Percentiles rank a stretch among this genome's conserved stretches.
Evolutionary conservation across 139 green algal species (phyloP).

Genomic region (Micractinium conductrix): DNA sequence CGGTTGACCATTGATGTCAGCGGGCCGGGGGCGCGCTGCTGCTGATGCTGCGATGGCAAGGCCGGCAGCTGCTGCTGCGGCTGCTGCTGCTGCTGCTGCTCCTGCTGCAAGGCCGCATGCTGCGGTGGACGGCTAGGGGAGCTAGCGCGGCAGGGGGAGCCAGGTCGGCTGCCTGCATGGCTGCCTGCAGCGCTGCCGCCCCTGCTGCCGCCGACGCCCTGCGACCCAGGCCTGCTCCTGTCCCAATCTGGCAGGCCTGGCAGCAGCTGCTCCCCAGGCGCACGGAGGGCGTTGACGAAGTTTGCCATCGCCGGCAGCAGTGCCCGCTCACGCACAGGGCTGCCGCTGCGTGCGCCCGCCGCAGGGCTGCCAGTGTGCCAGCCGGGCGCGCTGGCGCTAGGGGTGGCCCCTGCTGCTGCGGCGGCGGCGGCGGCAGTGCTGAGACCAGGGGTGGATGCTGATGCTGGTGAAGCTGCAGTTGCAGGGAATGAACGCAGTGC

Average conservation of each 20-base stretch:
- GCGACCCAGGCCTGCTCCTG: not conserved
- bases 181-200: not conserved
- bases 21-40: not conserved
- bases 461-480: not conserved
- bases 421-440: too few species aligned
- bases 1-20: constrained; percentile 10
- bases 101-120: too few species aligned
- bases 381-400: not conserved
- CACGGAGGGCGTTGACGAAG: too few species aligned
- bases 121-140: too few species aligned
- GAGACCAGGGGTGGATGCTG: not conserved
- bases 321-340: too few species aligned
- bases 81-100: not conserved
- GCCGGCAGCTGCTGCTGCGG: not conserved
- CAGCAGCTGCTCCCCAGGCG: constrained; percentile 1
- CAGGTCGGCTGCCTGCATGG: not conserved
- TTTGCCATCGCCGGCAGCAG: too few species aligned
- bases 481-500: too few species aligned
- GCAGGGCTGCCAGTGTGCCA: not conserved
- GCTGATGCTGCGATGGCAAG: too few species aligned
- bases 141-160: not conserved
- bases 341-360: not conserved
- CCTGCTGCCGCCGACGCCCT: not conserved
- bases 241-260: constrained; percentile 16
- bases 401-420: not conserved